Percentiles rank a stretch among this genome's conserved stretches.
phyloP scores from a whole-genome alignment of 352 stramenopile genomes.

The Pythium myriotylum region DNA sequence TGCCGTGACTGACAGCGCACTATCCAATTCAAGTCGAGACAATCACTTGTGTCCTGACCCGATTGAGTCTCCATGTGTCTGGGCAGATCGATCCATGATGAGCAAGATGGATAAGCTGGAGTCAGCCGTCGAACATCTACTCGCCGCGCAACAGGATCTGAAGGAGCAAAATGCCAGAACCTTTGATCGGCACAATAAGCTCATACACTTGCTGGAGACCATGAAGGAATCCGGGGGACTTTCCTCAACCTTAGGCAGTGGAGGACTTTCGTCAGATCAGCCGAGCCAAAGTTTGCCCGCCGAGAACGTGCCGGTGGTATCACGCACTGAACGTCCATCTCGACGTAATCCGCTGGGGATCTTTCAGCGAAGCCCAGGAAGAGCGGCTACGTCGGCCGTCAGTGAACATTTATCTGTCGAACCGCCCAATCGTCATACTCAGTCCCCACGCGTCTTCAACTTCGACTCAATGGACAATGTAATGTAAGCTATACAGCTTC shows the following conservation, averaged over 20 bases:
- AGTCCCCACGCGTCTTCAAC: slow-evolving; percentile 39
- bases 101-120: slow-evolving; percentile 60
- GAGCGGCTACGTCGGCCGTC: too few species aligned
- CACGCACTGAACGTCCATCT: too few species aligned
- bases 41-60: too few species aligned
- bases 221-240: not conserved
- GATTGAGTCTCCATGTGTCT: not conserved
- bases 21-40: too few species aligned
- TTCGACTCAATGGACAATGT: slow-evolving; percentile 39
- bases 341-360: too few species aligned
- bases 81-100: slow-evolving; percentile 8
- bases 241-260: too few species aligned
- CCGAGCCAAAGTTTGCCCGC: too few species aligned
- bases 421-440: not conserved
- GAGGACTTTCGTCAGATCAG: too few species aligned
- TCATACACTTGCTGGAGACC: slow-evolving; percentile 38
- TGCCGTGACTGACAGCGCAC: too few species aligned
- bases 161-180: slow-evolving; percentile 41
- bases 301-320: too few species aligned
- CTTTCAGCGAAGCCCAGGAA: too few species aligned
- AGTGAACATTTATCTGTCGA: too few species aligned
- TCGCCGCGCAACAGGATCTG: slow-evolving; percentile 44
- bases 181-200: slow-evolving; percentile 38
- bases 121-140: slow-evolving; percentile 39
- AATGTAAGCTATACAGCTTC: slow-evolving; percentile 3